Base-by-base conservation (phyloP, 2,329 filamentous ascomycete genomes). In the Venturia aucupariae region DNA sequence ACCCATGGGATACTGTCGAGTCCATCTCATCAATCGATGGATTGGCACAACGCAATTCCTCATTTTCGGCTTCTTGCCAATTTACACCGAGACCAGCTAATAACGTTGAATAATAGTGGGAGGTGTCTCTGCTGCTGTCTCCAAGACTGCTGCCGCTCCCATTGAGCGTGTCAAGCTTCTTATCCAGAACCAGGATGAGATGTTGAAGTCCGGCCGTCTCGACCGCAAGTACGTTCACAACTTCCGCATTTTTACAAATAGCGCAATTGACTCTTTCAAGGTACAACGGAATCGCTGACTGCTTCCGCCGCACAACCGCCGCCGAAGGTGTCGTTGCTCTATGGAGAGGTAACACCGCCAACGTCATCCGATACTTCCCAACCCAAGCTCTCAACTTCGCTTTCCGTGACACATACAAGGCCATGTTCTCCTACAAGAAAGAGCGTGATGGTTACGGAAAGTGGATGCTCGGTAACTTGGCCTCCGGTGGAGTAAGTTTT, bases 131-230 rank as follows among this genome's bases (percentile, higher is more conserved):
- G 94, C 94, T 82, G 94, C 94, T 82, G 92, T 99, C 89, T 99
- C 94, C 80, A 99, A 99, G 92, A 99, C 94, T 74, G 94, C 94
- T 78, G 94, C 94, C 79, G 94, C 94, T 83, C 94, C 94, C 83
- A 99, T 99, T 76, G 94, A 99, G 92, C 94, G 94, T 92, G 89
- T 99, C 84, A 99, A 99, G 92, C 94, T 99, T 79, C 90, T 99
- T 78, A 95, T 99, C 85, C 94, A 99, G 87, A 99, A 99, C 86
- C 94, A 99, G 90, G 94, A 99, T 94, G 94, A 99, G 87, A 99
- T 99, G 94, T 84, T 99, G 76, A 96, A 96, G 88, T 81, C 88
- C 78, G 94, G 94, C 80, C 94, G 94, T 91, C 93, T 99, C 71
- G 91, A 95, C 86, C 89, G 88, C 82, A 95, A 93, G 83, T 99